Evolutionary conservation across 176 grass and related monocot species (phyloP).

Genomic region (Eleusine indica): DNA sequence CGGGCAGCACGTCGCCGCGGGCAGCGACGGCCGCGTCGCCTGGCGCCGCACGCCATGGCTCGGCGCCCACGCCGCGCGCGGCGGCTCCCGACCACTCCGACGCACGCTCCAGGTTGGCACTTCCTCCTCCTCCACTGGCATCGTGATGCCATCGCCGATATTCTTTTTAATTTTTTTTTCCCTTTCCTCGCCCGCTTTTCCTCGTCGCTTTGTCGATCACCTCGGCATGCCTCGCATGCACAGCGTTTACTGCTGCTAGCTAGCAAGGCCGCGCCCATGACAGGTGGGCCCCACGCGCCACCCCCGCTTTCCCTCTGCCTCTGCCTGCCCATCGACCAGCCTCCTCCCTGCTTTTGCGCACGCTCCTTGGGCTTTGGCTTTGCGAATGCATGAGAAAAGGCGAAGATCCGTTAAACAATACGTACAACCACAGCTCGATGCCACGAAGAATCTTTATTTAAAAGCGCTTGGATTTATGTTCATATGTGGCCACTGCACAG

Average conservation of each 20-base stretch:
- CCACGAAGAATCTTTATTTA: conserved; percentile 49
- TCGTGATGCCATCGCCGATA: conserved; percentile 37
- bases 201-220: conserved; percentile 37
- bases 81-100: conserved; percentile 81
- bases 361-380: conserved; percentile 22
- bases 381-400: neutral
- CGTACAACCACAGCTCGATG: neutral
- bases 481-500: conserved; percentile 28
- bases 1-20: conserved; percentile 79
- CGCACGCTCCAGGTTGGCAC: conserved; percentile 86
- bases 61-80: conserved; percentile 85
- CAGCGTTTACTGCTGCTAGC: conserved; percentile 20
- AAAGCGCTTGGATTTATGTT: conserved; percentile 16
- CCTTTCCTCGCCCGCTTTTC: neutral
- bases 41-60: conserved; percentile 97
- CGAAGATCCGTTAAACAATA: conserved; percentile 42
- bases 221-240: conserved; percentile 52
- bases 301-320: neutral
- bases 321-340: neutral
- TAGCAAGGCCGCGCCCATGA: conserved; percentile 27
- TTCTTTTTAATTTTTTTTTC: neutral
- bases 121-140: neutral
- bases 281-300: conserved; percentile 20
- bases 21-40: conserved; percentile 85
- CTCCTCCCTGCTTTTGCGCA: conserved; percentile 33